Conservation (phyloP, 2,329 filamentous ascomycete genomes). For the Penicillium sp. region DNA sequence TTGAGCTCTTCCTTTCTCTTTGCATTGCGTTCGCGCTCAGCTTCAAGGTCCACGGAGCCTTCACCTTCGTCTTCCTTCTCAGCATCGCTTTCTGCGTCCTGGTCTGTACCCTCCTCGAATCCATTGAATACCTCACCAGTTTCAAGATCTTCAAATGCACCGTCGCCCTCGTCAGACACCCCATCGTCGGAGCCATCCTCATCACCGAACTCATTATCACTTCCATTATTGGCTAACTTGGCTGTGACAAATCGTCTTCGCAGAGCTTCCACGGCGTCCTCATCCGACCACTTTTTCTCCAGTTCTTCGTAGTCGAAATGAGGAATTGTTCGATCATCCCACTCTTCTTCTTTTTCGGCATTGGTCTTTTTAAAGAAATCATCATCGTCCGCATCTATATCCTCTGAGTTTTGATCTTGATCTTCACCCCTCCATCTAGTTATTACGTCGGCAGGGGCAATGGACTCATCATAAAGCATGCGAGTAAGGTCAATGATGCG, state of each 20-base stretch:
- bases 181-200: constrained; percentile 52
- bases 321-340: constrained; percentile 76
- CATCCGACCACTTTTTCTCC: constrained; percentile 78
- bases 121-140: constrained; percentile 57
- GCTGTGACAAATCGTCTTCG: constrained; percentile 71
- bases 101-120: constrained; percentile 50
- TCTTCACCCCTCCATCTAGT: constrained; percentile 74
- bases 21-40: constrained; percentile 86
- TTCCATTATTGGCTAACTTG: constrained; percentile 57
- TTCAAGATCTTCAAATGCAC: constrained; percentile 82
- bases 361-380: constrained; percentile 60
- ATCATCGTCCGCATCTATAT: constrained; percentile 60
- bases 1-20: constrained; percentile 91
- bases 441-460: constrained; percentile 72
- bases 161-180: constrained; percentile 62
- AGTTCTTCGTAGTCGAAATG: constrained; percentile 74
- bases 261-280: constrained; percentile 71
- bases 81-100: constrained; percentile 35
- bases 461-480: constrained; percentile 79
- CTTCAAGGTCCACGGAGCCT: constrained; percentile 60
- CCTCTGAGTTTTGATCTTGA: constrained; percentile 54
- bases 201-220: constrained; percentile 54
- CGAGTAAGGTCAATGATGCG: constrained; percentile 78
- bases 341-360: constrained; percentile 44
- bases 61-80: constrained; percentile 26